Evolutionary conservation across 2,329 filamentous ascomycete species (phyloP), one percentile per base, ranked within the genome.

Genomic region (Pyrenochaeta sp.): DNA sequence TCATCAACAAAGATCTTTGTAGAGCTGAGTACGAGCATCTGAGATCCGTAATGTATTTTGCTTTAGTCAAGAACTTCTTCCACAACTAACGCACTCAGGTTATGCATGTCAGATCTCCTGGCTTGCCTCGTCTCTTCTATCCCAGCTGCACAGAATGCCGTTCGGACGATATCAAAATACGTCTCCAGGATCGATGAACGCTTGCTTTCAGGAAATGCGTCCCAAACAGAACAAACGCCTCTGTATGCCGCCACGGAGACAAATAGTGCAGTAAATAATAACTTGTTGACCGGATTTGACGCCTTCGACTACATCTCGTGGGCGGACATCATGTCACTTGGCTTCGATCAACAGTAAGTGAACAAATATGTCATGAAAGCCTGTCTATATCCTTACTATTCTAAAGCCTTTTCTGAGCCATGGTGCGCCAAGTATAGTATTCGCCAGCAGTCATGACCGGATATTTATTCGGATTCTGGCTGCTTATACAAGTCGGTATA

Each of bases 391-490:
- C 12, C 32, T 36, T 36, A 36, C 32, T 36, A 36, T 10, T 36
- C 32, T 36, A 36, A 9, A 36, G 5, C 12, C 3, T 36, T 36
- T 52, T 43, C 24, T 52, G 39, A n/a, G 24, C 27, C 15, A 48
- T 58, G n/a, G 60, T 52, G 32, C 56, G 46, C 54, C 58, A 61
- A 8, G 24, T 43, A 36, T 72, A 77, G 52, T 78, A 77, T 37
- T 78, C 74, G 1, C 73, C 75, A 2, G 68, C 69, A 2, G 71
- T 77, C 65, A 77, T 73, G 7, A 72, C 46, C 0, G 72, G 72
- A 50, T 77, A 78, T 57, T 76, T 77, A 48, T 64, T 65, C n/a
- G 71, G 73, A 46, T 73, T 76, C 0, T 54, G 55, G n/a, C 63
- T 65, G 40, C 65, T 68, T 4, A 77, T 56, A 37, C 75, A 78